phyloP scores from a whole-genome alignment of 73 alveolate species.

The Stentor coeruleus region DNA sequence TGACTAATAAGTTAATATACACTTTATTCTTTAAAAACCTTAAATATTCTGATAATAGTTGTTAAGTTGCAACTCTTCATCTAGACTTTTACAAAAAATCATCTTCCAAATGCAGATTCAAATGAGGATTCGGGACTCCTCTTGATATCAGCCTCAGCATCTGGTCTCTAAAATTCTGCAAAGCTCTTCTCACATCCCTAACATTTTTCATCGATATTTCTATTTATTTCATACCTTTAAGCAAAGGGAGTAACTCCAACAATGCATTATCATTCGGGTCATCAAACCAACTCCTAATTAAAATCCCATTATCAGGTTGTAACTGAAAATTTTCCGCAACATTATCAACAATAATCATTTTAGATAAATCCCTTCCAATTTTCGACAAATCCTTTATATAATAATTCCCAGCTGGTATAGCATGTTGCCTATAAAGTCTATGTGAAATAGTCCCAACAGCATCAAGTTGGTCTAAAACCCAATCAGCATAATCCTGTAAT shows the following conservation, averaged over 20 bases:
- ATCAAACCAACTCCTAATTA: slow-evolving; percentile 64
- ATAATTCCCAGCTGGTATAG: slow-evolving; percentile 29
- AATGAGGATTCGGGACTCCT: slow-evolving; percentile 53
- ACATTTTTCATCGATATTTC: slow-evolving; percentile 51
- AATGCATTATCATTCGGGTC: slow-evolving; percentile 64
- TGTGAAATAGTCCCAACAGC: slow-evolving; percentile 27
- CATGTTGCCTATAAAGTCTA: slow-evolving; percentile 53
- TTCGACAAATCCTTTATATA: slow-evolving; percentile 55
- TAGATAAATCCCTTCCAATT: slow-evolving; percentile 53
- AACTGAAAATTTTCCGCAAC: slow-evolving; percentile 62
- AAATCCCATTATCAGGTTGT: slow-evolving; percentile 75
- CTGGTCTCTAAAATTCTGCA: slow-evolving; percentile 55
- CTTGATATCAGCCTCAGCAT: slow-evolving; percentile 49
- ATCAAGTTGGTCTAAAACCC: slow-evolving; percentile 52
- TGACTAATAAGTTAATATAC: too few relatives aligned
- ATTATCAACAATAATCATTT: slow-evolving; percentile 64
- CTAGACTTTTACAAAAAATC: not conserved
- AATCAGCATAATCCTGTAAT: slow-evolving; percentile 61
- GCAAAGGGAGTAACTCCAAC: slow-evolving; percentile 51
- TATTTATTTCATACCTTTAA: slow-evolving; percentile 26
- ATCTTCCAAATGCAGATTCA: slow-evolving; percentile 17
- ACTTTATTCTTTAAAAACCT: too few relatives aligned
- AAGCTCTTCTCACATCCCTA: slow-evolving; percentile 60
- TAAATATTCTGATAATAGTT: too few relatives aligned
- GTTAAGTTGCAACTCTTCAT: too few relatives aligned